A percentile compares a stretch with the other conserved stretches of the same genome.
These are phyloP conservation scores for Carex kokanica DNA, from an alignment of 176 grass and related monocot species.

Conservation along the genomic window DNA sequence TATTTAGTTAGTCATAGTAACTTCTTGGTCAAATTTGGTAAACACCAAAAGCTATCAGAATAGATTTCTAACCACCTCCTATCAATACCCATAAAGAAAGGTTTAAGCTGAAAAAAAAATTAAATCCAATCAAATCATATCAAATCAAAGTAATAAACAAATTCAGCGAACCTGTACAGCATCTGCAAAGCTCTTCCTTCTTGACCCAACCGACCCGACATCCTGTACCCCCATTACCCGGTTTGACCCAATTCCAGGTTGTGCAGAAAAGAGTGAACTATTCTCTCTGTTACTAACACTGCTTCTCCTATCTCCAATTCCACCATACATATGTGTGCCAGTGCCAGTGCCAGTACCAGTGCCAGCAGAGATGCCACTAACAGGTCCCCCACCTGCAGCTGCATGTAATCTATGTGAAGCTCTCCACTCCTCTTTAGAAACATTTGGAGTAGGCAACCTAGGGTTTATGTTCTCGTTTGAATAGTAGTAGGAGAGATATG, in stretches of 20 bases:
- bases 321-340: conserved; percentile 29
- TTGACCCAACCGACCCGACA: conserved; percentile 33
- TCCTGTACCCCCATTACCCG: conserved; percentile 53
- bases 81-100: neutral
- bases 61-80: neutral
- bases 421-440: conserved; percentile 91
- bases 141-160: neutral
- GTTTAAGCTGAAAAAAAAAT: neutral
- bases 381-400: neutral
- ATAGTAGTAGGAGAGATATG: conserved; percentile 76
- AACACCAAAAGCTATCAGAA: conserved; percentile 1
- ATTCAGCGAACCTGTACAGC: conserved; percentile 60
- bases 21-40: neutral
- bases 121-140: neutral
- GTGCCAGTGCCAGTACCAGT: neutral
- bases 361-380: conserved; percentile 8
- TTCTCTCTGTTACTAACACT: conserved; percentile 24
- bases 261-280: conserved; percentile 64
- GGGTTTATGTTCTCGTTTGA: conserved; percentile 87
- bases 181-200: conserved; percentile 85
- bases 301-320: conserved; percentile 60
- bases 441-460: conserved; percentile 64
- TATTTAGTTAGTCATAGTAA: neutral
- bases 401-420: conserved; percentile 52
- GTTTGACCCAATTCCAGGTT: conserved; percentile 49